These are phyloP conservation scores for Naematelia aurantialba DNA, from an alignment of 768 basidiomycete genomes.

Conservation along the genomic window DNA sequence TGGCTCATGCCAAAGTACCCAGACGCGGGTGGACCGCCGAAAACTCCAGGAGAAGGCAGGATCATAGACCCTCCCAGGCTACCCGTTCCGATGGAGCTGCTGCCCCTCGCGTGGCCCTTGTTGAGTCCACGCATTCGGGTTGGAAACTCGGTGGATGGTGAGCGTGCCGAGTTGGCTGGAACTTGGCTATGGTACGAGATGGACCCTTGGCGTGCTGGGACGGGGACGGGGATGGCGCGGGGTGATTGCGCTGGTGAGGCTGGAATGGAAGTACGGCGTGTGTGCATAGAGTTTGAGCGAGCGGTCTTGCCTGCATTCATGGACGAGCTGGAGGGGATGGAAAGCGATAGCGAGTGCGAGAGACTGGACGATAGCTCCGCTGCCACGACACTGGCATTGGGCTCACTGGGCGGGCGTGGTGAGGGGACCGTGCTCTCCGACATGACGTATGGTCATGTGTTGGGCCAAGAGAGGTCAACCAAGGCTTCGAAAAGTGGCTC, in stretches of 20 bases:
- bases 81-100: slow-evolving; percentile 14
- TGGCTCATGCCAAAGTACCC: not conserved
- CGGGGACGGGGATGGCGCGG: slow-evolving; percentile 8
- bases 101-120: slow-evolving; percentile 5
- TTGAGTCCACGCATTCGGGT: not conserved
- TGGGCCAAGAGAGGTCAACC: not conserved
- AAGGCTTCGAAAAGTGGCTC: too few relatives aligned
- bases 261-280: slow-evolving; percentile 4
- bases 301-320: not conserved
- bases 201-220: slow-evolving; percentile 8
- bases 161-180: not conserved
- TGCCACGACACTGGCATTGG: not conserved
- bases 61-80: slow-evolving; percentile 14
- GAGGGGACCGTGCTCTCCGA: not conserved
- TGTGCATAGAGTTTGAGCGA: not conserved
- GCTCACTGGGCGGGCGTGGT: not conserved
- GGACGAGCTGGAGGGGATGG: not conserved
- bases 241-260: slow-evolving; percentile 1
- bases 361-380: not conserved
- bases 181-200: not conserved
- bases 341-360: not conserved
- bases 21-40: not conserved
- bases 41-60: slow-evolving; percentile 6
- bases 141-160: not conserved
- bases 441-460: not conserved